Percentiles rank a stretch among this genome's conserved stretches.
phyloP scores from a whole-genome alignment of 176 grass and related monocot genomes.

The Lolium rigidum region DNA sequence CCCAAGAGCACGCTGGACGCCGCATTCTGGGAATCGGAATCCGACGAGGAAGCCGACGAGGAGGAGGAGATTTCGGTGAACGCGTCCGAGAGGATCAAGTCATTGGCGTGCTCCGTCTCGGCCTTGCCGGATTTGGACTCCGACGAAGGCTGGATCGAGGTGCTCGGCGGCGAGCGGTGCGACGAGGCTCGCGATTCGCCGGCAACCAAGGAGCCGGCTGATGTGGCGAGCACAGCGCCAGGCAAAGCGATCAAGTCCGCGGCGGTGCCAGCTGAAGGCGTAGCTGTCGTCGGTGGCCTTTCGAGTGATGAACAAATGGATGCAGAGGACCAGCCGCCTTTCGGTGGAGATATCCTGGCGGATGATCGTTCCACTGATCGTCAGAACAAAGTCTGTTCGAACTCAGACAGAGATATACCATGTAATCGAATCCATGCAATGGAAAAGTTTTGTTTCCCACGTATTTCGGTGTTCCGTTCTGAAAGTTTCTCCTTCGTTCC shows the following conservation, averaged over 20 bases:
- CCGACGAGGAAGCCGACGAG: constrained; percentile 44
- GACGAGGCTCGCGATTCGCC: background rate
- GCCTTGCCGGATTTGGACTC: constrained; percentile 40
- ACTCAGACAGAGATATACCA: background rate
- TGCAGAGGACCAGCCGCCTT: background rate
- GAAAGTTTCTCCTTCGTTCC: constrained; percentile 7
- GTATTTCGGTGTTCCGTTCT: background rate
- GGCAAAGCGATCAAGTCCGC: constrained; percentile 8
- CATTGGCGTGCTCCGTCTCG: constrained; percentile 29
- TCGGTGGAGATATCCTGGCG: background rate
- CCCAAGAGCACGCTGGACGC: constrained; percentile 79
- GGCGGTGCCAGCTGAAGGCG: constrained; percentile 33
- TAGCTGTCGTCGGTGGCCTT: constrained; percentile 13
- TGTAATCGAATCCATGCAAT: constrained; percentile 18
- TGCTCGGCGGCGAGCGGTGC: constrained; percentile 10
- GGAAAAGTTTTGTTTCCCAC: constrained; percentile 31
- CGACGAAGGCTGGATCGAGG: constrained; percentile 48
- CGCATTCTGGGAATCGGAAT: constrained; percentile 51
- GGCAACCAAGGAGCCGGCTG: background rate
- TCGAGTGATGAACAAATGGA: constrained; percentile 4
- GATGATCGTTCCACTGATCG: background rate
- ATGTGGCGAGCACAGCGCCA: too few species aligned
- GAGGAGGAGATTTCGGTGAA: background rate
- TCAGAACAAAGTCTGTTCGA: background rate
- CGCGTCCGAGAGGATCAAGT: constrained; percentile 41